phyloP scores from a whole-genome alignment of 371 early-diverging fungal genomes.

The Funneliformis caledonium region DNA sequence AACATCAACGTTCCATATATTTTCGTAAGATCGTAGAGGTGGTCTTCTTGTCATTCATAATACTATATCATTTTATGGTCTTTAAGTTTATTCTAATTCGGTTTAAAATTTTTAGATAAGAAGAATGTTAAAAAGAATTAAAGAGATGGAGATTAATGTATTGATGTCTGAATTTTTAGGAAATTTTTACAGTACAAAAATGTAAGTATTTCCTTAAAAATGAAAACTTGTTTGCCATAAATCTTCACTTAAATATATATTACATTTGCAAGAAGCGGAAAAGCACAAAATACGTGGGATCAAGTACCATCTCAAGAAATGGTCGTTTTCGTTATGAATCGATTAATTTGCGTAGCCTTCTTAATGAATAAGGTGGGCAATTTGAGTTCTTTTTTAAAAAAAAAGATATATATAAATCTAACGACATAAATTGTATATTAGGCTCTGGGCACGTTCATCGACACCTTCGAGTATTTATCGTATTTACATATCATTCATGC shows the following conservation, averaged over 20 bases:
- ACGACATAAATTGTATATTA: neutral
- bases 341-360: neutral
- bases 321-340: constrained; percentile 12
- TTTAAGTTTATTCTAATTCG: neutral
- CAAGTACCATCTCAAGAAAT: constrained; percentile 28
- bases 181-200: constrained; percentile 19
- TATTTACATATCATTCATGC: too few species aligned
- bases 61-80: neutral
- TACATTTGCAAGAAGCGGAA: neutral
- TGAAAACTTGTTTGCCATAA: neutral
- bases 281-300: constrained; percentile 7
- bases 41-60: neutral
- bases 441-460: constrained; percentile 14
- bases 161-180: constrained; percentile 14
- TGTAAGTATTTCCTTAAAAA: constrained; percentile 2
- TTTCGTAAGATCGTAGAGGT: constrained; percentile 52
- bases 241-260: neutral
- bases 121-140: constrained; percentile 19
- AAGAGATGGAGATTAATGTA: constrained; percentile 24
- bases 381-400: neutral
- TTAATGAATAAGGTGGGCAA: constrained; percentile 29
- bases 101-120: constrained; percentile 15
- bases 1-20: constrained; percentile 49
- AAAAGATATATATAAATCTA: neutral
- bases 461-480: constrained; percentile 17